Base-by-base conservation (phyloP, 208 protist genomes). In the Spironucleus salmonicida region DNA sequence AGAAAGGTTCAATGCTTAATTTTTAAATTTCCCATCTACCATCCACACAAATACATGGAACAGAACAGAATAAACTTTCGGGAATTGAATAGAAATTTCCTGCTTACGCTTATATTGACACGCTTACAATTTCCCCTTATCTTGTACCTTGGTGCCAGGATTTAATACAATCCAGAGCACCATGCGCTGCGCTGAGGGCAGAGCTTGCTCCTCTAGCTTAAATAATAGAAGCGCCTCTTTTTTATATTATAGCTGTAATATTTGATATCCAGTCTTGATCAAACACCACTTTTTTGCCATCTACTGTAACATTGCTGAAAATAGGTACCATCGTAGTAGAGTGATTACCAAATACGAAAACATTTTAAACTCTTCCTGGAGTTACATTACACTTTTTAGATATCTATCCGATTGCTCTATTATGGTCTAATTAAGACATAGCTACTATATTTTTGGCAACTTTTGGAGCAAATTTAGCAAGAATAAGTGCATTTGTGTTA, bases 401-500 rank as follows among this genome's bases (percentile, higher is more conserved):
- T 42, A 83, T 19, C 41, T 62, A 40, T 0, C 62, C 35, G 19
- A 29, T 1, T 19, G 75, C 64, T 27, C 82, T 58, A 45, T 83
- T 83, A 32, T 76, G 75, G 64, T 85, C 82, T 19, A 85, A 67
- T 26, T 80, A 42, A 26, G 77, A 74, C 35, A 83, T 49, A n/a
- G 78, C 42, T 0, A 76, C 69, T 34, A 85, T 45, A n/a, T n/a
- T n/a, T n/a, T n/a, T n/a, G n/a, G n/a, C n/a, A 32, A 86, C 75
- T 34, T 84, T 85, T 35, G 74, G 67, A n/a, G 93, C 90, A 27
- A 64, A 81, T 15, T 61, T 62, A 1, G 77, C 15, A 19, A 92
- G 84, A 68, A 96, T 90, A 27, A 94, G 81, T 0, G 88, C 88
- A 81, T 97, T 96, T 34, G 94, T 98, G 83, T 97, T 97, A 39